Conservation (phyloP, 768 basidiomycete species). For the Serpula lacrymans region DNA sequence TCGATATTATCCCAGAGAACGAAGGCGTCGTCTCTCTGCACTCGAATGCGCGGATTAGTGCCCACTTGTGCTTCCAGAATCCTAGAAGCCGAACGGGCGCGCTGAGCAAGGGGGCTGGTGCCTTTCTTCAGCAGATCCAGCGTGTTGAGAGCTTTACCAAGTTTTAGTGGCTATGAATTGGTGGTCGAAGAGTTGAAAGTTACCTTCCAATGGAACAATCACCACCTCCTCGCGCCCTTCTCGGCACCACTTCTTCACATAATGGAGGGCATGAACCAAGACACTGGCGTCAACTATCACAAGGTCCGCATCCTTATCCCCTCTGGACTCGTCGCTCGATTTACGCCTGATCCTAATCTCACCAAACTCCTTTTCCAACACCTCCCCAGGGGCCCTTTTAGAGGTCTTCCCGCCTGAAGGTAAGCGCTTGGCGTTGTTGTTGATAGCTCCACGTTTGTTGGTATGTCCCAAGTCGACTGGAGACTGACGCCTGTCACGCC, state of each 20-base stretch:
- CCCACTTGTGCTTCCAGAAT: slow-evolving; percentile 88
- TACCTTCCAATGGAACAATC: slow-evolving; percentile 88
- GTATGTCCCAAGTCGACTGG: slow-evolving; percentile 12
- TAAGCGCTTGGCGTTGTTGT: slow-evolving; percentile 20
- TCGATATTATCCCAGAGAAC: slow-evolving; percentile 75
- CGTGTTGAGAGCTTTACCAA: slow-evolving; percentile 75
- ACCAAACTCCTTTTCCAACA: slow-evolving; percentile 14
- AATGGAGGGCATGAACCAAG: slow-evolving; percentile 70
- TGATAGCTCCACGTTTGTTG: slow-evolving; percentile 10
- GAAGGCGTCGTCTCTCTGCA: slow-evolving; percentile 80
- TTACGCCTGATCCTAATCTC: slow-evolving; percentile 20
- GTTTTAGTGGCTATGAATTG: slow-evolving; percentile 6
- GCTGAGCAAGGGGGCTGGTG: slow-evolving; percentile 68
- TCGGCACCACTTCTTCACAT: slow-evolving; percentile 80
- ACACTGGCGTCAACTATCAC: slow-evolving; percentile 82
- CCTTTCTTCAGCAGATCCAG: slow-evolving; percentile 94
- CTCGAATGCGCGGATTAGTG: slow-evolving; percentile 73
- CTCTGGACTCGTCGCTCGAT: slow-evolving; percentile 22
- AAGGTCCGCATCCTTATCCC: slow-evolving; percentile 65
- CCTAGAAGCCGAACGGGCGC: slow-evolving; percentile 83
- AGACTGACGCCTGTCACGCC: slow-evolving; percentile 49
- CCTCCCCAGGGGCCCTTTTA: slow-evolving; percentile 21
- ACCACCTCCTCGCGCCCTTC: slow-evolving; percentile 75
- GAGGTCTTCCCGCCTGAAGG: slow-evolving; percentile 12
- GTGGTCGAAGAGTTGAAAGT: slow-evolving; percentile 15